These are phyloP conservation scores for Lepiota venenata DNA, from an alignment of 768 basidiomycete genomes.

Conservation along the genomic window DNA sequence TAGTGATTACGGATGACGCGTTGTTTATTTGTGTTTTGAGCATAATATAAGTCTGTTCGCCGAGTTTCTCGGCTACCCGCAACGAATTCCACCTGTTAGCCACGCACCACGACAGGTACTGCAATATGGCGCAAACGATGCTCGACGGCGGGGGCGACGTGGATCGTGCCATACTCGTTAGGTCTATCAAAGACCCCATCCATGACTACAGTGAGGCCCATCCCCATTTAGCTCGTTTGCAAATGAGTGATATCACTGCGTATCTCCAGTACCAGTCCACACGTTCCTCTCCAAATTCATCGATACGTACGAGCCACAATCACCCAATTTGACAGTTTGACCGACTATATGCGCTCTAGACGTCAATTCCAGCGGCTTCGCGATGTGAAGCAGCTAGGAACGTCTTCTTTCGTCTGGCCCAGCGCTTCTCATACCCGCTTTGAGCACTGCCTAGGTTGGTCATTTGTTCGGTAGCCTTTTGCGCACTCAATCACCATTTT, in stretches of 20 bases:
- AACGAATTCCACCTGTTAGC: too few species aligned
- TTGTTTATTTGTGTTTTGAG: too few species aligned
- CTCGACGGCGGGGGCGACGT: too few species aligned
- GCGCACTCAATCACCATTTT: neutral
- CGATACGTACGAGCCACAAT: conserved; percentile 54
- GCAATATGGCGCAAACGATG: too few species aligned
- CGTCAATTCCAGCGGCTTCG: conserved; percentile 77
- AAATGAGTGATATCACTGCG: neutral
- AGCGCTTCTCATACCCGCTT: conserved; percentile 80
- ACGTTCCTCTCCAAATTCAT: conserved; percentile 43
- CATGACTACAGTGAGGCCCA: conserved; percentile 13
- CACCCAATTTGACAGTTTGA: neutral
- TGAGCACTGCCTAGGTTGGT: conserved; percentile 77
- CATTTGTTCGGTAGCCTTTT: neutral
- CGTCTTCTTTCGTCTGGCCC: conserved; percentile 72
- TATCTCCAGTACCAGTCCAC: conserved; percentile 32
- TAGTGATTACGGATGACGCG: too few species aligned
- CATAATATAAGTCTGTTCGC: too few species aligned
- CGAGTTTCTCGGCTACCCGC: too few species aligned
- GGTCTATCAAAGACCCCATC: conserved; percentile 16
- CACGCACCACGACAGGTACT: too few species aligned
- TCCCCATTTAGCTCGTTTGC: neutral
- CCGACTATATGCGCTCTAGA: conserved; percentile 29
- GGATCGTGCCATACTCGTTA: neutral
- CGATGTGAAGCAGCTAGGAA: conserved; percentile 77